Conservation (phyloP, 2,329 filamentous ascomycete species). For the Apiospora aurea region DNA sequence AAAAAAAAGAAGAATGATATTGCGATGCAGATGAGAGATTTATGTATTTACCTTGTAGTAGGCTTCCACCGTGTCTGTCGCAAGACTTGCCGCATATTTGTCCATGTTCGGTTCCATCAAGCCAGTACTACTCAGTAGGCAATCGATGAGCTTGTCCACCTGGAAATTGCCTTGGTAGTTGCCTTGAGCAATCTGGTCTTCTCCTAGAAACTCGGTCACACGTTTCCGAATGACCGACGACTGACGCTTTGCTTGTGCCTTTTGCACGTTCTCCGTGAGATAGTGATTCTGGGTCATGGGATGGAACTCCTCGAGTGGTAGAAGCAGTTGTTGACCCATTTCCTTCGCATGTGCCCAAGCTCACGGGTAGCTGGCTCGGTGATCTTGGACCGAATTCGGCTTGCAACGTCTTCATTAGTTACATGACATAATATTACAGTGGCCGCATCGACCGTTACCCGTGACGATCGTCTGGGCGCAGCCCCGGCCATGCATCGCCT, state of each 20-base stretch:
- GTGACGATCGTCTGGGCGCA: no score
- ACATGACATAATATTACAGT: no score
- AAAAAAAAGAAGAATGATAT: no score
- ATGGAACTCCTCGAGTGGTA: constrained; percentile 38
- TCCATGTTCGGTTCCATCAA: neutral
- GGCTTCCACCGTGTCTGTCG: neutral
- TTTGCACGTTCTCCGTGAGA: neutral
- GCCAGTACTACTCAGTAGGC: neutral
- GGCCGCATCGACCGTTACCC: no score
- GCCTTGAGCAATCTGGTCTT: neutral
- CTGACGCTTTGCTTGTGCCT: neutral
- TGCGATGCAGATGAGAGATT: no score
- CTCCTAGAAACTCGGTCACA: neutral
- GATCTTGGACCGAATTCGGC: constrained; percentile 33
- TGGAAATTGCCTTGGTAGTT: neutral
- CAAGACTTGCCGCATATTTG: neutral
- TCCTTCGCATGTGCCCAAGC: no score
- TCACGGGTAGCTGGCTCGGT: constrained; percentile 31
- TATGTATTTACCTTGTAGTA: constrained; percentile 1
- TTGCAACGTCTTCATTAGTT: neutral
- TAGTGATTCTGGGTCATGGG: constrained; percentile 48
- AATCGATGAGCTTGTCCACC: neutral
- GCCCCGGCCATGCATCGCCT: constrained; percentile 38
- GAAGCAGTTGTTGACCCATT: constrained; percentile 34
- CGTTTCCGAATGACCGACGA: no score